Evolutionary conservation across 208 protist genomes (phyloP).

Genomic region (Polymyxa betae): DNA sequence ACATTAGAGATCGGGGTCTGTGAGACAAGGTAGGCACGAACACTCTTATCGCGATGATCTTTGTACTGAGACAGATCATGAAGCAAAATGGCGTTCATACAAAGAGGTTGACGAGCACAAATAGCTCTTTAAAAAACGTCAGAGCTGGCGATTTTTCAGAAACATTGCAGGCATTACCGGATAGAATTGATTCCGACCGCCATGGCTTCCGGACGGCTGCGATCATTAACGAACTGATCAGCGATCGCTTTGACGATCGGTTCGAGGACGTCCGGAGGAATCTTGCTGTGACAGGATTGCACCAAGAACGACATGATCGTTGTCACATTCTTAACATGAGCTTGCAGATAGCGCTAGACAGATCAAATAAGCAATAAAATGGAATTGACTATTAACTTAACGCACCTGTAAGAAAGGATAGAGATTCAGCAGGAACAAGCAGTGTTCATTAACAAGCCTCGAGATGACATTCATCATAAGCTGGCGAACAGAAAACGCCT

Average conservation of each 20-base stretch:
- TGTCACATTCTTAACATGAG: slow-evolving; percentile 43
- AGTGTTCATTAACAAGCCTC: slow-evolving; percentile 12
- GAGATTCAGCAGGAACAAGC: slow-evolving; percentile 19
- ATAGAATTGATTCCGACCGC: slow-evolving; percentile 40
- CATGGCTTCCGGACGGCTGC: slow-evolving; percentile 9
- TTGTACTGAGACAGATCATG: slow-evolving; percentile 25
- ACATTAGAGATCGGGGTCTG: neutral
- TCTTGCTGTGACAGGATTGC: slow-evolving; percentile 31
- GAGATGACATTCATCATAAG: slow-evolving; percentile 38
- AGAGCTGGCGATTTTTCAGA: neutral
- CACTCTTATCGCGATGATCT: slow-evolving; percentile 43
- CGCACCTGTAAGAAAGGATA: slow-evolving; percentile 46
- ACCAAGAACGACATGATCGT: slow-evolving; percentile 48
- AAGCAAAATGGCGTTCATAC: neutral
- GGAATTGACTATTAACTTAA: neutral
- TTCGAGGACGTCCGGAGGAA: slow-evolving; percentile 35
- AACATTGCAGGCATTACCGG: neutral
- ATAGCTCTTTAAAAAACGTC: neutral
- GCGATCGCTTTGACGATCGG: slow-evolving; percentile 47
- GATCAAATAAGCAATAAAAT: neutral
- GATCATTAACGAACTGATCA: slow-evolving; percentile 49
- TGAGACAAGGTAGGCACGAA: neutral
- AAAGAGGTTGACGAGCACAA: slow-evolving; percentile 6
- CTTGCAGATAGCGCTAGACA: neutral
- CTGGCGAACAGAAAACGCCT: slow-evolving; percentile 45